Evolutionary conservation across 176 grass and related monocot species (phyloP).

Genomic region (Chrysopogon serrulatus): DNA sequence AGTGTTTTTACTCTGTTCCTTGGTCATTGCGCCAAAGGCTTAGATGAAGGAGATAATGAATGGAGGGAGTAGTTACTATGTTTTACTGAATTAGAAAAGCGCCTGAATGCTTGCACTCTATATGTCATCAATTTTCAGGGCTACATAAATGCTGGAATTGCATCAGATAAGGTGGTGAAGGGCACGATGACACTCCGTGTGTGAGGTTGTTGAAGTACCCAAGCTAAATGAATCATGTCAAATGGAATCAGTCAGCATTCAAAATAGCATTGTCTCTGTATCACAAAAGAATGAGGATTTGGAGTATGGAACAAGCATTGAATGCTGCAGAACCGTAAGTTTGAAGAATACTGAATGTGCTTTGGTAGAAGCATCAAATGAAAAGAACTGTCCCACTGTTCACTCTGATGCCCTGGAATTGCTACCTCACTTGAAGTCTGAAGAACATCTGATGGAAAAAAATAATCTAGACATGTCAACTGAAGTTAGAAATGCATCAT

Average conservation of each 20-base stretch:
- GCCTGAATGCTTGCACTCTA: constrained; percentile 2
- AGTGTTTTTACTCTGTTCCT: too few species aligned
- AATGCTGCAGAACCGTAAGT: constrained; percentile 1
- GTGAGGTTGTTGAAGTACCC: constrained; percentile 37
- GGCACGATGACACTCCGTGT: not conserved
- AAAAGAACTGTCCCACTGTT: constrained; percentile 13
- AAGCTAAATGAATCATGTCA: constrained; percentile 39
- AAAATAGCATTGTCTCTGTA: constrained; percentile 30
- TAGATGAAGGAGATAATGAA: too few species aligned
- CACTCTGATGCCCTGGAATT: constrained; percentile 20
- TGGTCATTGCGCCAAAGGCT: too few species aligned
- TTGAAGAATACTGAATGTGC: constrained; percentile 17
- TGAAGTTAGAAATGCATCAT: constrained; percentile 22
- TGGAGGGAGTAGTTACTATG: constrained; percentile 1
- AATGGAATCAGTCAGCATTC: constrained; percentile 23
- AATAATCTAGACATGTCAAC: constrained; percentile 23
- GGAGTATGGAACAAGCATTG: constrained; percentile 11
- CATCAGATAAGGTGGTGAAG: constrained; percentile 38
- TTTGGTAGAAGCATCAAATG: constrained; percentile 31
- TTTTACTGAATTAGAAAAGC: constrained; percentile 13
- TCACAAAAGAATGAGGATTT: constrained; percentile 26
- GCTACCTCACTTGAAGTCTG: constrained; percentile 14
- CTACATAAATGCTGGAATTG: constrained; percentile 97
- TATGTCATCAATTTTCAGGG: constrained; percentile 51
- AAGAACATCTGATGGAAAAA: constrained; percentile 18